These are phyloP conservation scores for Caloboletus firmus DNA, from an alignment of 1,284 basidiomycete species.

Conservation along the genomic window DNA sequence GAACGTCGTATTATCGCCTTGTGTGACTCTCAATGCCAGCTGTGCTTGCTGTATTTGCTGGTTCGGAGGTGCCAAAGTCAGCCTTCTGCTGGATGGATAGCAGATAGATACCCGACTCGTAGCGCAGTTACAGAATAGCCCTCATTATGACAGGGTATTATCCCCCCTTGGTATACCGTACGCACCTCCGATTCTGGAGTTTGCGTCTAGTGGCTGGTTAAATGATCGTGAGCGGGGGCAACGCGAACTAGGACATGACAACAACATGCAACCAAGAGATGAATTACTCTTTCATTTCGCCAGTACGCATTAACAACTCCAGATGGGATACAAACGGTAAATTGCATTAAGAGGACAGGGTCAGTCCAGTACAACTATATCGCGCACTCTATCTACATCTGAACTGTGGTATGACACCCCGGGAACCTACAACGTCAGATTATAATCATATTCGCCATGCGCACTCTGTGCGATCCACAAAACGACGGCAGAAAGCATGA, in stretches of 20 bases:
- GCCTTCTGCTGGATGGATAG: not conserved
- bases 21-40: not conserved
- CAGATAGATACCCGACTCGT: not conserved
- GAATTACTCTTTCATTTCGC: not conserved
- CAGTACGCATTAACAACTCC: not conserved
- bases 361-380: conserved; percentile 2
- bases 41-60: not conserved
- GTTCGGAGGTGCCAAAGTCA: not conserved
- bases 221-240: not conserved
- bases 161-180: not conserved
- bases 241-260: not conserved
- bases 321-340: conserved; percentile 7
- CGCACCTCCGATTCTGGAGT: not conserved
- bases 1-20: not conserved
- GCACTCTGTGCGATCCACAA: conserved; percentile 86
- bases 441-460: conserved; percentile 86
- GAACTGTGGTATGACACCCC: not conserved
- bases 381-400: conserved; percentile 1
- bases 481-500: conserved; percentile 89
- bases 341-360: conserved; percentile 7
- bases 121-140: not conserved
- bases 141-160: not conserved
- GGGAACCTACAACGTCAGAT: conserved; percentile 60
- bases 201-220: not conserved
- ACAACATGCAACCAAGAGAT: not conserved